Evolutionary conservation across 257 asterid species (phyloP).

Genomic region (Ocimum tenuiflorum): DNA sequence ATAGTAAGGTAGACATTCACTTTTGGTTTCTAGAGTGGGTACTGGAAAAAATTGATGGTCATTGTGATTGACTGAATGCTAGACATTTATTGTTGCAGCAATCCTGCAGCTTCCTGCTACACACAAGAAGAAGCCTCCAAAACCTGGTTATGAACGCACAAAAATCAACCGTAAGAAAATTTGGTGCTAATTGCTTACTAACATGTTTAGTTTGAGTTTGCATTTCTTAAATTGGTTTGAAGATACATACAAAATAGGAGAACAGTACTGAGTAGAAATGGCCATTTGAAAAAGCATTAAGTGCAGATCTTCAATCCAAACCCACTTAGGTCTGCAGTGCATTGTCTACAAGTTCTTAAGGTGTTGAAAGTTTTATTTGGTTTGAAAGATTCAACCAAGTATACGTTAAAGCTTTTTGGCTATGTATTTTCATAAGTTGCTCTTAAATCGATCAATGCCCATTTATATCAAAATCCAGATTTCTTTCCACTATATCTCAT

Average conservation of each 20-base stretch:
- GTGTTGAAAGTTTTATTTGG: slow-evolving; percentile 4
- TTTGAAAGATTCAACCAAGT: slow-evolving; percentile 2
- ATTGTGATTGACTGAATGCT: slow-evolving; percentile 33
- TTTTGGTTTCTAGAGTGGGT: no score
- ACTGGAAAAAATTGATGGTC: slow-evolving; percentile 7
- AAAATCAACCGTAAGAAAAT: slow-evolving; percentile 70
- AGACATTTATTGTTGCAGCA: slow-evolving; percentile 54
- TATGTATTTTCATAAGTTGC: not conserved
- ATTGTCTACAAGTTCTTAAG: not conserved
- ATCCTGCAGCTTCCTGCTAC: slow-evolving; percentile 84
- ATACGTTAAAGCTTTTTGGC: slow-evolving; percentile 9
- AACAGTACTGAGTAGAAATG: not conserved
- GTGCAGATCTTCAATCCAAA: slow-evolving; percentile 6
- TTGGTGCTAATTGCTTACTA: not conserved
- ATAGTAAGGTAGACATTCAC: no score
- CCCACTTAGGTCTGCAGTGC: not conserved
- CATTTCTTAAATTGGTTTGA: slow-evolving; percentile 13
- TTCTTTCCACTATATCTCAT: slow-evolving; percentile 8
- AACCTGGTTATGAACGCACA: slow-evolving; percentile 76
- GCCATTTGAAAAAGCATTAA: slow-evolving; percentile 6
- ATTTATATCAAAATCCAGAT: not conserved
- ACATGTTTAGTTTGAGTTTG: slow-evolving; percentile 11
- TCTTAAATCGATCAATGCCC: slow-evolving; percentile 5
- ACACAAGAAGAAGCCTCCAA: slow-evolving; percentile 75
- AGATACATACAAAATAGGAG: not conserved